Evolutionary conservation across 768 basidiomycete genomes (phyloP).

Genomic region (Paxillus rubicundulus): DNA sequence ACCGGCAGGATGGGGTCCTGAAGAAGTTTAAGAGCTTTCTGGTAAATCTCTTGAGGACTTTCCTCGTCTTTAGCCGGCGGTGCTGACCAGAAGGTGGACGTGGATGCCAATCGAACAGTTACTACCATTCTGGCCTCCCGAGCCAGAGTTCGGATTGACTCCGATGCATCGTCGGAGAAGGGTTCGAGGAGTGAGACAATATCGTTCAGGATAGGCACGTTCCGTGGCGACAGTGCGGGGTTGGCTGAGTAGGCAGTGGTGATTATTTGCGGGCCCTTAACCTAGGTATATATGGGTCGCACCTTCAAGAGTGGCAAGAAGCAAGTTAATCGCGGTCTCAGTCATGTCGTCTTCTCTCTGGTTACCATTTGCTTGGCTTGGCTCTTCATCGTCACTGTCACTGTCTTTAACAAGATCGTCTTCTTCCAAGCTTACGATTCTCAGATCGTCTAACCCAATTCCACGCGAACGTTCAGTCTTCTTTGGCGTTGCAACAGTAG

Average conservation of each 20-base stretch:
- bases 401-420: slow-evolving; percentile 45
- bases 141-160: slow-evolving; percentile 55
- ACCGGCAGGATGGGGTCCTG: slow-evolving; percentile 93
- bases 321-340: slow-evolving; percentile 73
- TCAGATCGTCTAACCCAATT: slow-evolving; percentile 35
- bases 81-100: slow-evolving; percentile 37
- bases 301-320: slow-evolving; percentile 90
- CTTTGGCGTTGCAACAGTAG: neutral
- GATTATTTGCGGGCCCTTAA: neutral
- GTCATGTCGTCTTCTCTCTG: slow-evolving; percentile 61
- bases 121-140: slow-evolving; percentile 83
- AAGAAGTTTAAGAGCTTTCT: slow-evolving; percentile 81
- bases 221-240: slow-evolving; percentile 56
- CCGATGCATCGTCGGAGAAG: slow-evolving; percentile 46
- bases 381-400: slow-evolving; percentile 56
- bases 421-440: slow-evolving; percentile 36
- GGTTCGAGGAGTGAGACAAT: slow-evolving; percentile 67
- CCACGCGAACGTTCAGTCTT: slow-evolving; percentile 10
- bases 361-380: slow-evolving; percentile 36
- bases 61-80: slow-evolving; percentile 19
- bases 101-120: slow-evolving; percentile 71
- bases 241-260: slow-evolving; percentile 36
- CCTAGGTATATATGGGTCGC: slow-evolving; percentile 3
- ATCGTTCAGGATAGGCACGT: slow-evolving; percentile 62
- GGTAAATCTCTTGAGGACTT: slow-evolving; percentile 65